These are phyloP conservation scores for Pseudocercospora musae DNA, from an alignment of 2,329 filamentous ascomycete genomes.

Conservation along the genomic window DNA sequence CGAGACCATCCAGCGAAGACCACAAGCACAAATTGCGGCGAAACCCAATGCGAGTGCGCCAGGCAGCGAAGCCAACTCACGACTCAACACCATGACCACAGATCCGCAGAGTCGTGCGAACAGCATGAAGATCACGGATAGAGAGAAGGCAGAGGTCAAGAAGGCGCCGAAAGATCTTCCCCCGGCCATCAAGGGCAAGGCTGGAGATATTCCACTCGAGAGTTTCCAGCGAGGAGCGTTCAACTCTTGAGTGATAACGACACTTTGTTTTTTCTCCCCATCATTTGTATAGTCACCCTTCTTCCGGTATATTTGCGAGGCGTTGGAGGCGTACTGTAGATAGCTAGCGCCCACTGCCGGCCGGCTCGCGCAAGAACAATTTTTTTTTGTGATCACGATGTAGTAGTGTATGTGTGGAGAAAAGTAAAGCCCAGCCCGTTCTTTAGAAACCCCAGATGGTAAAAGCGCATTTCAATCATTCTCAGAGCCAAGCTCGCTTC, in stretches of 20 bases:
- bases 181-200: conserved; percentile 56
- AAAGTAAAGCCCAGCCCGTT: too few species aligned
- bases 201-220: conserved; percentile 63
- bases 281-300: background rate
- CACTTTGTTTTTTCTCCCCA: too few species aligned
- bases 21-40: conserved; percentile 44
- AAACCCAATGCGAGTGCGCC: conserved; percentile 42
- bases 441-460: too few species aligned
- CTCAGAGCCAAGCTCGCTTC: too few species aligned
- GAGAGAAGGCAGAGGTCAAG: conserved; percentile 34
- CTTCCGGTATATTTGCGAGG: background rate
- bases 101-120: conserved; percentile 41
- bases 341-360: too few species aligned
- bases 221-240: conserved; percentile 70
- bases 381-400: background rate
- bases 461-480: too few species aligned
- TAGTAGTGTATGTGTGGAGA: too few species aligned
- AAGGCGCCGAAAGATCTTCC: conserved; percentile 34
- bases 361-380: background rate
- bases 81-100: conserved; percentile 56
- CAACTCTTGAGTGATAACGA: conserved; percentile 51
- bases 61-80: conserved; percentile 46
- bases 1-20: conserved; percentile 64
- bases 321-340: background rate
- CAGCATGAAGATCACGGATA: conserved; percentile 47